Conservation (phyloP, 306 rosid genomes). For the Gynostemma pentaphyllum region DNA sequence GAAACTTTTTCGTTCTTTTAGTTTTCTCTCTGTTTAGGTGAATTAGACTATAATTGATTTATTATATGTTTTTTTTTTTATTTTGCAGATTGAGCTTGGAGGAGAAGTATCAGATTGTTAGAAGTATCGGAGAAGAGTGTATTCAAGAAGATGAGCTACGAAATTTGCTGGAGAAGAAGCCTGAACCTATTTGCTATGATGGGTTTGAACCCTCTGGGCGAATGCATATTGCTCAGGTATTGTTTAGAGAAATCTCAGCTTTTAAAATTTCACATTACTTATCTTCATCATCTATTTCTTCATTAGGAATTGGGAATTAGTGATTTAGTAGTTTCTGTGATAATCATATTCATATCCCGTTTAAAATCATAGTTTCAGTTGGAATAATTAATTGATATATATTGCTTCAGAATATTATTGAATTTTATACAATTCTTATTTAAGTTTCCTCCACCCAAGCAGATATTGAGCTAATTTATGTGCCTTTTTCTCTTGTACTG, state of each 20-base stretch:
- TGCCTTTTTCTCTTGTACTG: not conserved
- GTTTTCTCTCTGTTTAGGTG: not conserved
- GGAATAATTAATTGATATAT: not conserved
- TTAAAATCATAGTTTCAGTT: not conserved
- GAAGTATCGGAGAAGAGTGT: conserved; percentile 85
- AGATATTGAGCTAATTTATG: not conserved
- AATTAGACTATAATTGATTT: not conserved
- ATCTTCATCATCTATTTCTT: not conserved
- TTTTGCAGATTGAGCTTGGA: conserved; percentile 47
- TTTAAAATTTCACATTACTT: not conserved
- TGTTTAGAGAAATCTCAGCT: not conserved
- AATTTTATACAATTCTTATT: not conserved
- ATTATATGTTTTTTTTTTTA: not conserved
- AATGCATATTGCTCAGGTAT: conserved; percentile 96
- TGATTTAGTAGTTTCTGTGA: not conserved
- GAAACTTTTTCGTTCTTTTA: not conserved
- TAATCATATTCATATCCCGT: not conserved
- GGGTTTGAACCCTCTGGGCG: conserved; percentile 91
- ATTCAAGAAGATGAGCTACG: conserved; percentile 75
- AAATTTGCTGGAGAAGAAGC: conserved; percentile 48
- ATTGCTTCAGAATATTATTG: not conserved
- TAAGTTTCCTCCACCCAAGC: not conserved
- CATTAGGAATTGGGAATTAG: not conserved
- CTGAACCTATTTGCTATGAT: conserved; percentile 72
- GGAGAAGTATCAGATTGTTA: conserved; percentile 39